phyloP scores from a whole-genome alignment of 768 basidiomycete genomes.

The Butyriboletus loyo region DNA sequence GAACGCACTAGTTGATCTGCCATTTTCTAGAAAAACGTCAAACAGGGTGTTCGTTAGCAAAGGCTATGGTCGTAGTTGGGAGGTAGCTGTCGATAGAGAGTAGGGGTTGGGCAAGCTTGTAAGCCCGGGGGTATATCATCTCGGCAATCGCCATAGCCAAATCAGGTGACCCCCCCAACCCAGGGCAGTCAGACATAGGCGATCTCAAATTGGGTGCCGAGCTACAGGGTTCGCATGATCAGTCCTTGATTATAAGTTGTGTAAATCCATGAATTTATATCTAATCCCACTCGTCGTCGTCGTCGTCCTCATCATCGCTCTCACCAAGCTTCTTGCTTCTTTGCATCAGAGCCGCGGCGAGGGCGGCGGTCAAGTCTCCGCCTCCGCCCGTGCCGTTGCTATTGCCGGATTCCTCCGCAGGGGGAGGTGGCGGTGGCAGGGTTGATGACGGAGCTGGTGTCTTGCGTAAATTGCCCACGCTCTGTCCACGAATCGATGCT shows the following conservation, averaged over 20 bases:
- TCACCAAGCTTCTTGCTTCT: slow-evolving; percentile 87
- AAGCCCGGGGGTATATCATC: slow-evolving; percentile 16
- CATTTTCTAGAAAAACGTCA: slow-evolving; percentile 37
- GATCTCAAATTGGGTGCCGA: neutral
- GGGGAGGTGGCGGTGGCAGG: slow-evolving; percentile 34
- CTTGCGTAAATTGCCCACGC: slow-evolving; percentile 68
- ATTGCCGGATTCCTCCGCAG: slow-evolving; percentile 31
- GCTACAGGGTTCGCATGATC: neutral
- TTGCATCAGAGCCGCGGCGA: slow-evolving; percentile 79
- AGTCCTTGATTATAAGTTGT: slow-evolving; percentile 8
- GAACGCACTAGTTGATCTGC: slow-evolving; percentile 55
- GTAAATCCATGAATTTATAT: slow-evolving; percentile 6
- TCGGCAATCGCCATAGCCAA: slow-evolving; percentile 34
- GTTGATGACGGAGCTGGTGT: slow-evolving; percentile 33
- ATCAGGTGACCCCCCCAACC: slow-evolving; percentile 23
- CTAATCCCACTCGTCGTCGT: slow-evolving; percentile 63
- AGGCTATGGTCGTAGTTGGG: slow-evolving; percentile 3
- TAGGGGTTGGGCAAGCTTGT: slow-evolving; percentile 3
- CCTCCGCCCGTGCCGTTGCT: slow-evolving; percentile 38
- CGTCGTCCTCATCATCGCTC: slow-evolving; percentile 77
- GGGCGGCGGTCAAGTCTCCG: slow-evolving; percentile 76
- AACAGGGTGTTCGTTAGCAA: neutral
- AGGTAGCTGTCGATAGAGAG: slow-evolving; percentile 7
- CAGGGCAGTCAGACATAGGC: slow-evolving; percentile 15
- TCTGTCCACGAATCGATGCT: slow-evolving; percentile 79